phyloP scores from a whole-genome alignment of 176 grass and related monocot genomes.

The Avena insularis region DNA sequence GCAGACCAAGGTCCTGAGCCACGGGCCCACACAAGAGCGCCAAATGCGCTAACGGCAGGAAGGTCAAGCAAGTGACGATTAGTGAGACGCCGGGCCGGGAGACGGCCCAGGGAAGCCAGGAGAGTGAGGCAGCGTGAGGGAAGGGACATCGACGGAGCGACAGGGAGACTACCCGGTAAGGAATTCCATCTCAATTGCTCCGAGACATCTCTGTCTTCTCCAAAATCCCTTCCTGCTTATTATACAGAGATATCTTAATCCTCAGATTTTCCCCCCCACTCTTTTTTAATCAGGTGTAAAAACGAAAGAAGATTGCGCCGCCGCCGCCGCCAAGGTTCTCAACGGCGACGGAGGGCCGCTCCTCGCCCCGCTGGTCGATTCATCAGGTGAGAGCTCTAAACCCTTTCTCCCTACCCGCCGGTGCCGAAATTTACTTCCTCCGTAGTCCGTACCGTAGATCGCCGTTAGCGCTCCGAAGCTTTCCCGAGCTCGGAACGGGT shows the following conservation, averaged over 20 bases:
- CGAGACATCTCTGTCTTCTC: background rate
- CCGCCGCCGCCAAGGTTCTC: background rate
- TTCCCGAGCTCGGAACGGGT: background rate
- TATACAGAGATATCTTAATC: background rate
- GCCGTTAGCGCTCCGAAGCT: background rate
- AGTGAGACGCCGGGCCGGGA: background rate
- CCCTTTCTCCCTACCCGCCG: background rate
- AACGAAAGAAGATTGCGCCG: background rate
- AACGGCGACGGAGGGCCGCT: background rate
- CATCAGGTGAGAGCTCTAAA: conserved; percentile 19
- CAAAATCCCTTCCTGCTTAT: background rate
- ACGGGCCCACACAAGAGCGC: background rate
- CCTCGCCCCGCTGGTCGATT: background rate
- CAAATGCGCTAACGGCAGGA: background rate
- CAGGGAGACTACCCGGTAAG: background rate
- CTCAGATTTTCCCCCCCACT: background rate
- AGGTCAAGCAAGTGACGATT: background rate
- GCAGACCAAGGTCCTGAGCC: background rate
- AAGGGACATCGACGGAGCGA: background rate
- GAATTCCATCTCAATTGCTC: conserved; percentile 2
- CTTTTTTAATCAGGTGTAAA: background rate
- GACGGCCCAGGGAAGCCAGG: background rate
- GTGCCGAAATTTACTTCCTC: background rate
- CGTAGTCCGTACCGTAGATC: background rate
- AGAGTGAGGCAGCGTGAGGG: background rate